Percentiles rank a stretch among this genome's conserved stretches.
phyloP scores from a whole-genome alignment of 2,329 filamentous ascomycete species.

The Cyphellophora europaea region DNA sequence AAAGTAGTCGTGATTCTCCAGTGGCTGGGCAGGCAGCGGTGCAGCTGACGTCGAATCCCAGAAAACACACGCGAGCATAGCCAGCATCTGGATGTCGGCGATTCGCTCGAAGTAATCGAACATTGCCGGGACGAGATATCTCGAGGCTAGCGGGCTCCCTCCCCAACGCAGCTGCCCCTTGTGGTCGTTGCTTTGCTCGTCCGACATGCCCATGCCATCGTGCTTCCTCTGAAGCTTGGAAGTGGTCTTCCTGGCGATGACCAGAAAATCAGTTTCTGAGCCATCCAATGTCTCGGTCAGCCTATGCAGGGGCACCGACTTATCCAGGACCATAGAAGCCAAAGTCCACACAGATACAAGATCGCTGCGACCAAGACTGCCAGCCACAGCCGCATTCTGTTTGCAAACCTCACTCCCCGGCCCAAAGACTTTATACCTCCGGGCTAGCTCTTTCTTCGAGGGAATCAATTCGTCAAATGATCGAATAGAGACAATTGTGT shows the following conservation, averaged over 20 bases:
- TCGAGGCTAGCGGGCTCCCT: constrained; percentile 44
- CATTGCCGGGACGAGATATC: constrained; percentile 48
- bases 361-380: constrained; percentile 59
- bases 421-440: constrained; percentile 75
- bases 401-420: constrained; percentile 71
- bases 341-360: constrained; percentile 78
- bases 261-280: constrained; percentile 51
- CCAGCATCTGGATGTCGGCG: constrained; percentile 57
- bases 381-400: constrained; percentile 72
- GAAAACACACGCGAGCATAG: constrained; percentile 55
- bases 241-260: constrained; percentile 58
- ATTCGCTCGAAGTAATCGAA: constrained; percentile 51
- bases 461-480: constrained; percentile 59
- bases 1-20: constrained; percentile 15
- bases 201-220: constrained; percentile 23
- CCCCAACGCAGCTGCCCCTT: constrained; percentile 43
- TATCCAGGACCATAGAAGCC: constrained; percentile 64
- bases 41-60: too few relatives aligned
- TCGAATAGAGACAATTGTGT: constrained; percentile 66
- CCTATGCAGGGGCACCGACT: constrained; percentile 60
- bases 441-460: constrained; percentile 65
- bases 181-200: neutral
- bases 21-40: too few relatives aligned
- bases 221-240: constrained; percentile 32
- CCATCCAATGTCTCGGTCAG: constrained; percentile 40